Conservation (phyloP, 1,284 basidiomycete genomes). For the Ceratobasidium sp. region DNA sequence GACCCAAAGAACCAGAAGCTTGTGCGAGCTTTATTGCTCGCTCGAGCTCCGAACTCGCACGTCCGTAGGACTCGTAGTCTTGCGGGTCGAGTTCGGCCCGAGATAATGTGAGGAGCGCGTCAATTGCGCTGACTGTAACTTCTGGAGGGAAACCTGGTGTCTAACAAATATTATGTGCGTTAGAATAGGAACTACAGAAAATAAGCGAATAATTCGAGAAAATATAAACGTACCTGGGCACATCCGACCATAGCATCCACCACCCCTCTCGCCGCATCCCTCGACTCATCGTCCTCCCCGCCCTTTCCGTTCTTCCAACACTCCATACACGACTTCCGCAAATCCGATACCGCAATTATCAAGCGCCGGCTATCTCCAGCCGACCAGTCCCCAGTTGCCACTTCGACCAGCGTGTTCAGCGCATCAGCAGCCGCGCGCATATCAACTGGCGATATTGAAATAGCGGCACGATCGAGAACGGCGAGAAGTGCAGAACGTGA, state of each 20-base stretch:
- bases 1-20: neutral
- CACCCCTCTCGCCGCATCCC: constrained; percentile 49
- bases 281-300: neutral
- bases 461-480: constrained; percentile 4
- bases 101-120: constrained; percentile 27
- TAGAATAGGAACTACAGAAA: too few relatives aligned
- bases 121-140: constrained; percentile 28
- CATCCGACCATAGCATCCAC: constrained; percentile 55
- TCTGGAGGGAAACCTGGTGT: constrained; percentile 25
- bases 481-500: constrained; percentile 6
- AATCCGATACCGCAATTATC: constrained; percentile 15
- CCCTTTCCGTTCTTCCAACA: constrained; percentile 7
- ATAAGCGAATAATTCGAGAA: neutral
- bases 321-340: constrained; percentile 21
- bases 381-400: neutral
- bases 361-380: neutral
- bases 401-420: neutral
- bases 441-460: constrained; percentile 4
- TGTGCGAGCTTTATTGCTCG: constrained; percentile 20
- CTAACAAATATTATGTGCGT: neutral
- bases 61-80: constrained; percentile 22
- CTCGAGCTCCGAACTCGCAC: constrained; percentile 2
- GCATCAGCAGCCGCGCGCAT: constrained; percentile 25
- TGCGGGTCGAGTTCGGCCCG: constrained; percentile 11
- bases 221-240: constrained; percentile 53